A percentile compares a stretch with the other conserved stretches of the same genome.
These are phyloP conservation scores for Neonectria coccinea DNA, from an alignment of 2,329 filamentous ascomycete species.

Conservation along the genomic window DNA sequence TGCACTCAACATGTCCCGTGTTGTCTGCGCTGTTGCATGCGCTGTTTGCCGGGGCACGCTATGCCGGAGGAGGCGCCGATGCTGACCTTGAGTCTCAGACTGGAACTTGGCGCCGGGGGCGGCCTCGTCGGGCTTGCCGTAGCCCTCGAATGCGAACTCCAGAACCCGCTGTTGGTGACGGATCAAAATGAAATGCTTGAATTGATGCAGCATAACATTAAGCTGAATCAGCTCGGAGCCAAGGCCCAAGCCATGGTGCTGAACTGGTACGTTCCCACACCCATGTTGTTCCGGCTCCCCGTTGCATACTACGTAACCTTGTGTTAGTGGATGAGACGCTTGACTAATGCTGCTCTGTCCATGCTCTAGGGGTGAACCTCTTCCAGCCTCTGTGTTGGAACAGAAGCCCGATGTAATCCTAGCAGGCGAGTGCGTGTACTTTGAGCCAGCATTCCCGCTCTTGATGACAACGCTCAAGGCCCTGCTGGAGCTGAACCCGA, in stretches of 20 bases:
- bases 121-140: slow-evolving; percentile 82
- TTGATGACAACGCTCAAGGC: slow-evolving; percentile 82
- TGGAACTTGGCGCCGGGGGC: slow-evolving; percentile 92
- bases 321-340: slow-evolving; percentile 19
- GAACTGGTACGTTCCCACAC: slow-evolving; percentile 74
- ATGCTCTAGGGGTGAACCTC: slow-evolving; percentile 67
- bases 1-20: background rate
- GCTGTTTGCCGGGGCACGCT: background rate
- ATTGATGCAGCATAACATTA: slow-evolving; percentile 88
- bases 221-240: slow-evolving; percentile 77
- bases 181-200: slow-evolving; percentile 88
- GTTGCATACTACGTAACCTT: slow-evolving; percentile 30
- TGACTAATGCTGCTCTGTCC: slow-evolving; percentile 37
- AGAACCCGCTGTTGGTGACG: slow-evolving; percentile 77
- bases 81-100: slow-evolving; percentile 61
- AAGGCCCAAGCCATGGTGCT: slow-evolving; percentile 76
- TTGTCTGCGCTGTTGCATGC: slow-evolving; percentile 17
- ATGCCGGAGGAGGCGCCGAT: slow-evolving; percentile 15
- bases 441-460: slow-evolving; percentile 93
- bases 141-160: slow-evolving; percentile 66
- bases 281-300: slow-evolving; percentile 34
- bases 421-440: slow-evolving; percentile 98
- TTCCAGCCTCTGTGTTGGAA: slow-evolving; percentile 64
- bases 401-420: slow-evolving; percentile 82
- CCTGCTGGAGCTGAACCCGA: slow-evolving; percentile 78